Conservation (phyloP, 768 basidiomycete genomes). For the Cyclocybe cylindracea region DNA sequence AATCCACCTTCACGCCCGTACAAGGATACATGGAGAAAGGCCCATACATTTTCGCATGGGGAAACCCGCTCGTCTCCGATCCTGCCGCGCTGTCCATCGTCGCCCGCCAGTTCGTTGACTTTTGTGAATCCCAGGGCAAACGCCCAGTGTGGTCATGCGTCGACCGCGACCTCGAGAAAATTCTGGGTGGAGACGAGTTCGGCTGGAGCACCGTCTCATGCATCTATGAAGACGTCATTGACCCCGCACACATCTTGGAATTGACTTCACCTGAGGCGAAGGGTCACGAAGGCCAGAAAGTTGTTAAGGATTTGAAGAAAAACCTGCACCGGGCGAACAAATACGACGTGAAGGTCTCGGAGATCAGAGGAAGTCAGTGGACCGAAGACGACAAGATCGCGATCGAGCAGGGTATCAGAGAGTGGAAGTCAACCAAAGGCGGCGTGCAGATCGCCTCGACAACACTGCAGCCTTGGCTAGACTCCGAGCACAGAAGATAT, state of each 20-base stretch:
- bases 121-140: slow-evolving; percentile 43
- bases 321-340: slow-evolving; percentile 61
- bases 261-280: slow-evolving; percentile 35
- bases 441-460: slow-evolving; percentile 63
- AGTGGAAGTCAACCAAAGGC: slow-evolving; percentile 54
- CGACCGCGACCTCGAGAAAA: slow-evolving; percentile 48
- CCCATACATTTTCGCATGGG: slow-evolving; percentile 61
- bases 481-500: slow-evolving; percentile 55
- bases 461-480: slow-evolving; percentile 54
- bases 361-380: slow-evolving; percentile 39
- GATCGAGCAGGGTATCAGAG: slow-evolving; percentile 52
- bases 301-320: slow-evolving; percentile 61
- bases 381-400: slow-evolving; percentile 43
- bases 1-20: slow-evolving; percentile 47
- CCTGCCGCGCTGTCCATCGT: slow-evolving; percentile 33
- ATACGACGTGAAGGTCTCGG: slow-evolving; percentile 50
- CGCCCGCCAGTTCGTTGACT: slow-evolving; percentile 44
- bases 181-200: slow-evolving; percentile 44
- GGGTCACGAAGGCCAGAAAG: slow-evolving; percentile 34
- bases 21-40: slow-evolving; percentile 60
- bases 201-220: slow-evolving; percentile 63
- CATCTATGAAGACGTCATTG: slow-evolving; percentile 62
- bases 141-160: slow-evolving; percentile 65
- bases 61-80: slow-evolving; percentile 57
- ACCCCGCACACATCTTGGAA: slow-evolving; percentile 46